phyloP scores from a whole-genome alignment of 2,329 filamentous ascomycete species.

The Aureobasidium uvarum region DNA sequence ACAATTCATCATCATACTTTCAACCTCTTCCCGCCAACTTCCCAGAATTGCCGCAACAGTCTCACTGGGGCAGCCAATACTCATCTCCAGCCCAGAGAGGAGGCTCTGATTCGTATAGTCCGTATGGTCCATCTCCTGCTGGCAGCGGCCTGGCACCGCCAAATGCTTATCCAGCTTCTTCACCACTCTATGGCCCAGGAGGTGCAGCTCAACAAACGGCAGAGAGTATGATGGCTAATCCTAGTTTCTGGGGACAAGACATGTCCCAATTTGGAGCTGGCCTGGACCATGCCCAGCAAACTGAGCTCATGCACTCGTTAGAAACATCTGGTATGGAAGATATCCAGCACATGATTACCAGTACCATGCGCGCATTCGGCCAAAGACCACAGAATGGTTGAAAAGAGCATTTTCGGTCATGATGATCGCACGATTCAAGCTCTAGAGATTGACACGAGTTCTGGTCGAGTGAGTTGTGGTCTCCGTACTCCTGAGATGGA shows the following conservation, averaged over 20 bases:
- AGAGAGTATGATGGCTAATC: conserved; percentile 4
- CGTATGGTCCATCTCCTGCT: background rate
- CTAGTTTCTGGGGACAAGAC: conserved; percentile 23
- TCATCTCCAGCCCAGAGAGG: background rate
- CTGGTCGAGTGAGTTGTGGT: background rate
- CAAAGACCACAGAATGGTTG: conserved; percentile 22
- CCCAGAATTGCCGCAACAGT: conserved; percentile 31
- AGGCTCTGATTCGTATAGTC: background rate
- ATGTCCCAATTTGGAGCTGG: conserved; percentile 36
- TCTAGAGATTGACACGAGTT: background rate
- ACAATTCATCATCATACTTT: conserved; percentile 29
- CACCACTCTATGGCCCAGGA: conserved; percentile 7
- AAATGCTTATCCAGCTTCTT: background rate
- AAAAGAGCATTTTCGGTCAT: background rate
- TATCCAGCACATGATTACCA: conserved; percentile 41
- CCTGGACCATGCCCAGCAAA: conserved; percentile 38
- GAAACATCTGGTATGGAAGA: conserved; percentile 42
- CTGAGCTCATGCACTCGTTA: conserved; percentile 40
- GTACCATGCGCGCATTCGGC: conserved; percentile 28
- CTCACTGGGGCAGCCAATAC: conserved; percentile 26
- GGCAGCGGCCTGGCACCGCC: conserved; percentile 4
- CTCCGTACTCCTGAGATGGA: background rate
- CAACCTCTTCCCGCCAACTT: conserved; percentile 37
- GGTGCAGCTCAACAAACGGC: conserved; percentile 9
- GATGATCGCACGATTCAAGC: background rate